phyloP scores from a whole-genome alignment of 2,329 filamentous ascomycete species.

The Cryphonectria naterciae region DNA sequence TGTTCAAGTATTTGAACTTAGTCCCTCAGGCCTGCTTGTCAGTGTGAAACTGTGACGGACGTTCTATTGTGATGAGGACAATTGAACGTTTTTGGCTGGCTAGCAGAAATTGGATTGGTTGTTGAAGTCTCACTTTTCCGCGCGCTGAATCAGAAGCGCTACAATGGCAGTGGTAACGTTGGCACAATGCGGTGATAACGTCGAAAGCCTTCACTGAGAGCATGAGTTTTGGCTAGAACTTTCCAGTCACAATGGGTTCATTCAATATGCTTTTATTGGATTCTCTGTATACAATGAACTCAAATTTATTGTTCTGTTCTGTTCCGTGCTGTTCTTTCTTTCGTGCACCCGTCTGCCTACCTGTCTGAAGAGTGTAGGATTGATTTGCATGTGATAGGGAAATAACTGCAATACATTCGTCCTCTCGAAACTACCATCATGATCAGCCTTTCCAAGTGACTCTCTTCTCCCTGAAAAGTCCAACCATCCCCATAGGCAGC shows the following conservation, averaged over 20 bases:
- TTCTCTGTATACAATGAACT: too few relatives aligned
- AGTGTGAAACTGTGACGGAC: neutral
- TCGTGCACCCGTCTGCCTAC: too few relatives aligned
- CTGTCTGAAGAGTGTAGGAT: neutral
- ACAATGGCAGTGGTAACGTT: neutral
- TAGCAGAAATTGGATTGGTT: neutral
- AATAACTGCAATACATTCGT: neutral
- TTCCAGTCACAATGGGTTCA: too few relatives aligned
- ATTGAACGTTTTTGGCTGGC: neutral
- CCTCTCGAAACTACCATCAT: neutral
- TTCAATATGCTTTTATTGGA: too few relatives aligned
- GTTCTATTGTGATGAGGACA: neutral
- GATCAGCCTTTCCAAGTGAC: conserved; percentile 42
- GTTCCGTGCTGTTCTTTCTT: neutral
- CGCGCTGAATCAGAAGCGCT: neutral
- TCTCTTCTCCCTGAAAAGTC: conserved; percentile 47
- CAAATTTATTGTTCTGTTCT: too few relatives aligned
- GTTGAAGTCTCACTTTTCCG: neutral
- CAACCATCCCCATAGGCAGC: conserved; percentile 53
- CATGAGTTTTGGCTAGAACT: too few relatives aligned
- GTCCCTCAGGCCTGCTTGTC: neutral
- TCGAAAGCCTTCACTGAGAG: neutral
- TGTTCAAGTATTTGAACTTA: neutral
- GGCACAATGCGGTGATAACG: neutral
- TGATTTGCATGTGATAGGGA: neutral